Conservation (phyloP, 176 grass and related monocot species). For the Cenchrus americanus region DNA sequence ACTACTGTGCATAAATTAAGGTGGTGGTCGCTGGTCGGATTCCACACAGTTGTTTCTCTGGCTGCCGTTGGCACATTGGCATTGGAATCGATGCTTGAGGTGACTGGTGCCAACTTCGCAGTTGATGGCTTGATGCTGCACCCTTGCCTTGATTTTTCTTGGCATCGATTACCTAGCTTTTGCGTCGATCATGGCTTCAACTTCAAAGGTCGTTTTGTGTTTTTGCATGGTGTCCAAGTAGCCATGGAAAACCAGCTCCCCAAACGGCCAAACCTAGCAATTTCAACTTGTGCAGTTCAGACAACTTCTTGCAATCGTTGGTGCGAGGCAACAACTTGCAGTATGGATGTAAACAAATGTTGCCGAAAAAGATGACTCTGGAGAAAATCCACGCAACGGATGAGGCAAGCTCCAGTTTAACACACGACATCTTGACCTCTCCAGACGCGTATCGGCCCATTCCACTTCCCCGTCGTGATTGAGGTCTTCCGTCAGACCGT, state of each 20-base stretch:
- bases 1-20: too few relatives aligned
- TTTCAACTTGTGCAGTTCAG: background rate
- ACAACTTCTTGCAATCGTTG: background rate
- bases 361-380: background rate
- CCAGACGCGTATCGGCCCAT: too few relatives aligned
- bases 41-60: background rate
- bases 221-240: background rate
- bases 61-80: background rate
- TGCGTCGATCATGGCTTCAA: background rate
- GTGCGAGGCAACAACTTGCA: background rate
- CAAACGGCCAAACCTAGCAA: background rate
- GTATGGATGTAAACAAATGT: background rate
- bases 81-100: constrained; percentile 20
- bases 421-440: background rate
- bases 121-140: too few relatives aligned
- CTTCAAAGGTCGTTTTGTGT: background rate
- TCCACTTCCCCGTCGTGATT: background rate
- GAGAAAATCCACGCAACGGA: background rate
- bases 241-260: background rate
- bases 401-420: background rate
- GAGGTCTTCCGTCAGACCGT: background rate
- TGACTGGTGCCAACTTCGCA: background rate
- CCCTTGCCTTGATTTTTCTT: background rate
- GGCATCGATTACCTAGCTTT: background rate
- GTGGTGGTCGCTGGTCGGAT: background rate